phyloP scores from a whole-genome alignment of 2,329 filamentous ascomycete species.

The Penicillium sp. region DNA sequence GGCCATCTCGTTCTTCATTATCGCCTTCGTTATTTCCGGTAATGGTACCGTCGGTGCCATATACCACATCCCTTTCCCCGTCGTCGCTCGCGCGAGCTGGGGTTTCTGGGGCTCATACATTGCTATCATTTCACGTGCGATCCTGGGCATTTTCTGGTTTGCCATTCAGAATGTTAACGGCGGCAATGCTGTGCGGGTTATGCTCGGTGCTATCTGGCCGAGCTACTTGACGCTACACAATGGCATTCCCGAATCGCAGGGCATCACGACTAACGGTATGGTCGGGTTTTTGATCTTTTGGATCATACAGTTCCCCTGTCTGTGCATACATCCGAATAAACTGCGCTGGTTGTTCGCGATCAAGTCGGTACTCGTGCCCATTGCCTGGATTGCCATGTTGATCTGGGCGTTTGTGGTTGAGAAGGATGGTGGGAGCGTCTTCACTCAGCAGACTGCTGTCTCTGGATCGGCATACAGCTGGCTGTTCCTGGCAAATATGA shows the following conservation, averaged over 20 bases:
- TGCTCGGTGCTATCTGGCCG: slow-evolving; percentile 51
- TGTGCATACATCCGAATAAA: slow-evolving; percentile 42
- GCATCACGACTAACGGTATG: slow-evolving; percentile 46
- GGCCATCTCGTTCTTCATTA: slow-evolving; percentile 49
- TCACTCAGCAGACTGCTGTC: slow-evolving; percentile 41
- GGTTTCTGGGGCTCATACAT: slow-evolving; percentile 56
- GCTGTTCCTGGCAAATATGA: slow-evolving; percentile 50
- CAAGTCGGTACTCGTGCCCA: slow-evolving; percentile 47
- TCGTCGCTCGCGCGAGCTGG: slow-evolving; percentile 52
- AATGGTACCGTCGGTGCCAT: slow-evolving; percentile 53
- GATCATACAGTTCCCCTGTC: slow-evolving; percentile 43
- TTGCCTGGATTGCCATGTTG: slow-evolving; percentile 58
- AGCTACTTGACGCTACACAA: slow-evolving; percentile 37
- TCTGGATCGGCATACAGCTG: slow-evolving; percentile 50
- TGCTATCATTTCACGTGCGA: slow-evolving; percentile 49
- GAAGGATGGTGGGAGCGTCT: slow-evolving; percentile 47
- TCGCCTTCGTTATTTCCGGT: slow-evolving; percentile 56
- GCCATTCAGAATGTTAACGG: slow-evolving; percentile 63
- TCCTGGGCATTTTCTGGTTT: slow-evolving; percentile 58
- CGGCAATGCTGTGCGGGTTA: slow-evolving; percentile 49
- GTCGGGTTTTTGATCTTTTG: slow-evolving; percentile 44
- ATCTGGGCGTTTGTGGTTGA: slow-evolving; percentile 58
- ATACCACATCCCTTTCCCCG: slow-evolving; percentile 54
- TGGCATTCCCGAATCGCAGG: slow-evolving; percentile 37
- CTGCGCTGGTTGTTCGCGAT: slow-evolving; percentile 36